phyloP scores from a whole-genome alignment of 1,284 basidiomycete species.

The Sporisorium iseilematis-ciliati region DNA sequence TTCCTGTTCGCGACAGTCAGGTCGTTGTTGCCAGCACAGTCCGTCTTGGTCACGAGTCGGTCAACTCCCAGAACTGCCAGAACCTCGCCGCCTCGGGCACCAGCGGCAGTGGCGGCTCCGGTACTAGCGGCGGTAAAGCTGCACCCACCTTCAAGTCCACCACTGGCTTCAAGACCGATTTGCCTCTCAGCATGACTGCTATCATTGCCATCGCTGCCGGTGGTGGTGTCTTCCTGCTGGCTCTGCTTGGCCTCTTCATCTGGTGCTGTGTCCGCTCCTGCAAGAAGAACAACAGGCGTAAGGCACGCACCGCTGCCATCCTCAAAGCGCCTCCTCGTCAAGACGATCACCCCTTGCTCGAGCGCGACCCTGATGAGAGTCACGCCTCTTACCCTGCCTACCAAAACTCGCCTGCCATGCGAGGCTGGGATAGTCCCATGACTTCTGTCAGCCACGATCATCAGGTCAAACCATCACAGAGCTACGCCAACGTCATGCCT shows the following conservation, averaged over 20 bases:
- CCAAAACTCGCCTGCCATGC: constrained; percentile 25
- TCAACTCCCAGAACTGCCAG: constrained; percentile 34
- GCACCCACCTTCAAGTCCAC: constrained; percentile 58
- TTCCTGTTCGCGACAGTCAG: constrained; percentile 55
- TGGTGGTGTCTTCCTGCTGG: constrained; percentile 37
- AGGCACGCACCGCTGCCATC: constrained; percentile 24
- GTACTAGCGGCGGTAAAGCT: constrained; percentile 23
- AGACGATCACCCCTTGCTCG: constrained; percentile 39
- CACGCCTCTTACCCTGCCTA: constrained; percentile 30
- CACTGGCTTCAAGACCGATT: constrained; percentile 37
- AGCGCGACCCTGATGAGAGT: constrained; percentile 22
- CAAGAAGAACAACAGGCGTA: constrained; percentile 41
- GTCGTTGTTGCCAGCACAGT: constrained; percentile 49
- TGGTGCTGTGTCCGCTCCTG: constrained; percentile 49
- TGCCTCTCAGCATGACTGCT: constrained; percentile 36
- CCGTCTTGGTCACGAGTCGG: constrained; percentile 36
- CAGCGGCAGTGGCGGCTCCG: constrained; percentile 5
- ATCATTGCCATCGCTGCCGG: constrained; percentile 48
- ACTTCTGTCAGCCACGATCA: constrained; percentile 41
- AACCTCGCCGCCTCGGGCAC: constrained; percentile 14
- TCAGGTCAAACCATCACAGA: constrained; percentile 22
- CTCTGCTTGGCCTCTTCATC: constrained; percentile 38
- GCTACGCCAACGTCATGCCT: constrained; percentile 18
- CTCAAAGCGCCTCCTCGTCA: constrained; percentile 33
- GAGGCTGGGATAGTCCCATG: constrained; percentile 41